Evolutionary conservation across 176 grass and related monocot species (phyloP).

Genomic region (Ensete ventricosum): DNA sequence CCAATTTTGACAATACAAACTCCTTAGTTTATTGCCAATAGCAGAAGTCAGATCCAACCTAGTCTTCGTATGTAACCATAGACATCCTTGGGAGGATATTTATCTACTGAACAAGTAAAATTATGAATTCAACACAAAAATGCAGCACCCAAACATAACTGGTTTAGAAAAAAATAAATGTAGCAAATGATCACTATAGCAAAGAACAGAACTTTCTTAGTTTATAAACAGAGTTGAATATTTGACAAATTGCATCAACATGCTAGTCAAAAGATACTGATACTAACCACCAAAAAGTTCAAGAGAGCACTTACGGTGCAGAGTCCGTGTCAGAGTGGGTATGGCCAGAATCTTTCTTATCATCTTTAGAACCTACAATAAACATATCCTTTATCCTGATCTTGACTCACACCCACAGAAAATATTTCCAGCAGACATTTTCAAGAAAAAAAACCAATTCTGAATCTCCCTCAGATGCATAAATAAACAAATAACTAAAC

Average conservation of each 20-base stretch:
- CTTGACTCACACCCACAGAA: neutral
- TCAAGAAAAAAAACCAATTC: neutral
- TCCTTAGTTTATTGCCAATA: neutral
- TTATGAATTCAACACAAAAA: neutral
- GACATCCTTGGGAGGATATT: neutral
- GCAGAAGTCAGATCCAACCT: neutral
- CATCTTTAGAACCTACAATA: slow-evolving; percentile 70
- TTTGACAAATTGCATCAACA: neutral
- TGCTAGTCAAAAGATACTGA: neutral
- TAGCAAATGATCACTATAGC: neutral
- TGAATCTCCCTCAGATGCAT: neutral
- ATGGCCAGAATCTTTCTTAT: slow-evolving; percentile 79
- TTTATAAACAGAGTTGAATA: neutral
- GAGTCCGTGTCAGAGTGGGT: slow-evolving; percentile 59
- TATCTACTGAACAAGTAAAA: neutral
- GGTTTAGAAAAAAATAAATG: neutral
- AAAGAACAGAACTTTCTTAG: neutral
- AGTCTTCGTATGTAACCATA: neutral
- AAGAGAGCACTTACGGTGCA: slow-evolving; percentile 51
- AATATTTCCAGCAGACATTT: neutral
- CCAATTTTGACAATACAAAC: neutral
- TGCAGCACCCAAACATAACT: neutral
- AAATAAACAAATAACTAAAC: slow-evolving; percentile 26
- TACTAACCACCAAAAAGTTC: neutral
- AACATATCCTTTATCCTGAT: neutral